Percentiles rank a stretch among this genome's conserved stretches.
phyloP scores from a whole-genome alignment of 2,329 filamentous ascomycete species.

The Trichoderma sp. region DNA sequence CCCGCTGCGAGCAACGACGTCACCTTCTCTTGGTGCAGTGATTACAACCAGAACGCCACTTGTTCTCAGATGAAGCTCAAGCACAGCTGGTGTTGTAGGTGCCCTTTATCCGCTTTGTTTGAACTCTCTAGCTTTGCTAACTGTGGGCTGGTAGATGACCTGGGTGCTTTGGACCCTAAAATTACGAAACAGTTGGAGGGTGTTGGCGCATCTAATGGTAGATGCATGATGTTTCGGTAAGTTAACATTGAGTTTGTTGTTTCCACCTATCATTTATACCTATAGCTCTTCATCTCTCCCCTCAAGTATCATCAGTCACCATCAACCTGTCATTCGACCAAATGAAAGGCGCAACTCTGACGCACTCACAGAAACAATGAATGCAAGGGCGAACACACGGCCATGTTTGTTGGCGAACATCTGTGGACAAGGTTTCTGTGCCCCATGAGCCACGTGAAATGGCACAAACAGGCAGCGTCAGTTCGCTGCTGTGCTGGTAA shows the following conservation, averaged over 20 bases:
- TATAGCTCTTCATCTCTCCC: neutral
- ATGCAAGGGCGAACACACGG: neutral
- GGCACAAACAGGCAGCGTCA: neutral
- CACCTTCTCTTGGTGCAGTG: slow-evolving; percentile 1
- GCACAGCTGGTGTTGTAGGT: slow-evolving; percentile 13
- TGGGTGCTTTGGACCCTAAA: neutral
- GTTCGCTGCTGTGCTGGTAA: slow-evolving; percentile 8
- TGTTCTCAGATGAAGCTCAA: neutral
- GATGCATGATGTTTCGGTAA: slow-evolving; percentile 11
- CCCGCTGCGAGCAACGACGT: neutral
- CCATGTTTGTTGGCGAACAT: slow-evolving; percentile 2
- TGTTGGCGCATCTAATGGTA: neutral
- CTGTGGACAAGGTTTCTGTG: neutral
- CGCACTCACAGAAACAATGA: neutral
- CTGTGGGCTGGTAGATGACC: neutral
- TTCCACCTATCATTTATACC: neutral
- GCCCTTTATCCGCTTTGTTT: no score
- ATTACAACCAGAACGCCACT: neutral
- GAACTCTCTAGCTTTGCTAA: neutral
- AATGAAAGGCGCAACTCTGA: neutral
- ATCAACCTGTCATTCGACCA: neutral
- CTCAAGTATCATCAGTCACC: neutral
- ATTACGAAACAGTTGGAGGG: neutral
- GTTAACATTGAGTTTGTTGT: neutral
- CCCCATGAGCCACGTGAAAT: neutral